Base-by-base conservation (phyloP, 2,329 filamentous ascomycete species). In the Trichoderma guizhouense region DNA sequence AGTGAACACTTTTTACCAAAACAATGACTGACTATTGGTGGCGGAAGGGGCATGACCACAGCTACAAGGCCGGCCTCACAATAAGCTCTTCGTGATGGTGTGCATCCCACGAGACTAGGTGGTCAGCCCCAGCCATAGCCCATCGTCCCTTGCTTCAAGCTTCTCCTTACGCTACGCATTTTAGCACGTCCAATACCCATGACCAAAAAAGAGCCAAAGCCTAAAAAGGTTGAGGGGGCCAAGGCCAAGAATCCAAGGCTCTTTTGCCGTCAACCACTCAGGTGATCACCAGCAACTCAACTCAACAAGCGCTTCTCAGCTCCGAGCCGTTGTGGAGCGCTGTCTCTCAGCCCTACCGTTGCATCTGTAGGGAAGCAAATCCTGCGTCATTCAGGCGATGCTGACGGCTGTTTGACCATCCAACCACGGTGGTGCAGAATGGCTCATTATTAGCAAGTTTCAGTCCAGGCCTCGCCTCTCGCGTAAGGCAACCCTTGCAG, bases 91-190 rank as follows among this genome's bases (percentile, higher is more conserved):
- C 24, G 26, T 69, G 66, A 28, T 61, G 55, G 66, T 47, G 57
- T 34, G 65, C 65, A 68, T 15, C 53, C 36, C 34, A 18, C 32
- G 36, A 39, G 47, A 24, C 47, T 11, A 53, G 53, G 39, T 62
- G 66, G 66, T 69, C 66, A 61, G 66, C 66, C 39, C 60, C 57
- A 61, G 66, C 66, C 39, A 57, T 55, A 21, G 18, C 55, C 32
- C 36, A 14, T 18, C n/a, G 63, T 30, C 15, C 32, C 53, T 34
- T 26, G 9, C n/a, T 34, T 36, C 15, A 14, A 18, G 21, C 32
- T 53, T 32, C 43, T 47, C 36, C 61, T 5, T 18, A 7, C 36
- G 24, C n/a, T 12, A 65, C 30, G 28, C 28, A 15, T 34, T 51
- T 65, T 55, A 58, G 51, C 64, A 57, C 64, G 1, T 28, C 32